Base-by-base conservation (phyloP, 805 yeast species). In the Suhomyces vadensis region DNA sequence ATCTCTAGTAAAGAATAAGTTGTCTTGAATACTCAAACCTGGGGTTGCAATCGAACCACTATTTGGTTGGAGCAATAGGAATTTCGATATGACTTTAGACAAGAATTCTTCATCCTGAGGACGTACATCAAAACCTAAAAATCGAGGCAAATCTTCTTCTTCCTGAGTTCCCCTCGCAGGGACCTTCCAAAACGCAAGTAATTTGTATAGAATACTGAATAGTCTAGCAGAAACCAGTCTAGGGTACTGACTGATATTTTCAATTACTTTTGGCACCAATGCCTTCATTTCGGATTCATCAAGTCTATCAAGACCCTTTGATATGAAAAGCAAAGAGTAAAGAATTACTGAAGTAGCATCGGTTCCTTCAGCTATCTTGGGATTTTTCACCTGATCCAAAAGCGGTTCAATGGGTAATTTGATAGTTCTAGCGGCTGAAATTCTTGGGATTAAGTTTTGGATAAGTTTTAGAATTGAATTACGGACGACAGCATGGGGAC, bases 261-360 rank as follows among this genome's bases (percentile, higher is more conserved):
- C 60, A 16, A 82, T 58, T 0, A 82, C 61, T 3, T 59, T 44
- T 0, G 87, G 84, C 0, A 83, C 55, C 27, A 83, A 56, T 3
- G 52, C 57, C 1, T 52, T 55, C 42, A 73, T 68, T 4, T 69
- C 77, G 3, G 57, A 60, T 1, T 48, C 45, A 1, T 60, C 33
- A 41, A 85, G 52, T 41, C 92, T 65, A 31, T 81, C 83, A 11
- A 87, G 58, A 6, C 87, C 92, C 60, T 78, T 81, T 1, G 91
- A 77, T 0, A 84, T 70, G 49, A 87, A 83, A 31, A 87, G 56
- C 44, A 88, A 67, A 16, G 85, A 75, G 60, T 84, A 85, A 6
- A 83, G 60, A 45, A 80, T 73, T 1, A 84, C 87, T 11, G 74
- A 64, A 0, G 77, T 61, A 6, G 78, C 57, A 13, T 24, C 23